A percentile compares a stretch with the other conserved stretches of the same genome.
These are phyloP conservation scores for Monosporascus sp. DNA, from an alignment of 2,329 filamentous ascomycete genomes.

Conservation along the genomic window DNA sequence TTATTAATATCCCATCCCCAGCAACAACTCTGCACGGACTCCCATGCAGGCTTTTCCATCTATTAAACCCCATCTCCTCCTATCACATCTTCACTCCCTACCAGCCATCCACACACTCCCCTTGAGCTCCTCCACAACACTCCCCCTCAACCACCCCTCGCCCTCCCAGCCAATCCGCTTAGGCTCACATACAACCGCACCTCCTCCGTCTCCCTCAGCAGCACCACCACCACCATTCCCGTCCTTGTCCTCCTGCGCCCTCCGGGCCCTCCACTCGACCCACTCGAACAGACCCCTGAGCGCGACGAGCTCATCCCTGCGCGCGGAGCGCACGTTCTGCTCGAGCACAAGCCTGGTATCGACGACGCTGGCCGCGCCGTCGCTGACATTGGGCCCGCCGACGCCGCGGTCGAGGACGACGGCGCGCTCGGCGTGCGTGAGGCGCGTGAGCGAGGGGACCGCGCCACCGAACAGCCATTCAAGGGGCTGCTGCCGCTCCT, in stretches of 20 bases:
- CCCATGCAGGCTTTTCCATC: neutral
- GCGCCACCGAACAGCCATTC: constrained; percentile 69
- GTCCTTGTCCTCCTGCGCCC: constrained; percentile 17
- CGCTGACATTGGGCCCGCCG: constrained; percentile 41
- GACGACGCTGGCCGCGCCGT: constrained; percentile 41
- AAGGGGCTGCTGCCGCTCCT: constrained; percentile 43
- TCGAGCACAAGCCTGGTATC: constrained; percentile 68
- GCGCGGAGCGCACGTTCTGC: constrained; percentile 30
- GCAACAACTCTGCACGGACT: too few relatives aligned
- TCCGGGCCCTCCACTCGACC: constrained; percentile 38
- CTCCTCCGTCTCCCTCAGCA: constrained; percentile 9
- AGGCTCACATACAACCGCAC: constrained; percentile 9
- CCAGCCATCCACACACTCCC: constrained; percentile 49
- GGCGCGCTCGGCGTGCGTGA: constrained; percentile 61
- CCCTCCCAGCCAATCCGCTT: constrained; percentile 22
- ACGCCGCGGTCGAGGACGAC: constrained; percentile 51
- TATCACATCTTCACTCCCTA: constrained; percentile 11
- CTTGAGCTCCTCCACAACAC: constrained; percentile 49
- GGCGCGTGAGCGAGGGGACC: constrained; percentile 41
- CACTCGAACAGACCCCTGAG: constrained; percentile 51
- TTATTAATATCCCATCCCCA: too few relatives aligned
- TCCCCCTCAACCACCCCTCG: constrained; percentile 51
- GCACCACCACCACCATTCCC: constrained; percentile 13
- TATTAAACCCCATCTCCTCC: neutral
- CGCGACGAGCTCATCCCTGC: constrained; percentile 36